These are phyloP conservation scores for Pelargonium fulgidum DNA, from an alignment of 441 rosid species.

Conservation along the genomic window DNA sequence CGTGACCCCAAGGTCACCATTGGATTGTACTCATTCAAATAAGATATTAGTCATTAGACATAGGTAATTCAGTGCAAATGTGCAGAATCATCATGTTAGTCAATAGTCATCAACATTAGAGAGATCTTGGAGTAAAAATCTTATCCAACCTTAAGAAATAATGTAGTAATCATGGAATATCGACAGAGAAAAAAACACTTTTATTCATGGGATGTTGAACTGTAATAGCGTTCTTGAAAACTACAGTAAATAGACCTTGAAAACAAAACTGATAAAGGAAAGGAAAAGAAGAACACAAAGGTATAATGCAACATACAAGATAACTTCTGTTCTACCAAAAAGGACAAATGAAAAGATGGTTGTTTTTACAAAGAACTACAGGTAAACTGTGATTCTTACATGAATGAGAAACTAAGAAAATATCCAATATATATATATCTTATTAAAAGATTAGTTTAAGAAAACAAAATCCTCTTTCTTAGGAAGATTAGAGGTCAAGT, in stretches of 20 bases:
- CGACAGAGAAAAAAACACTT: not conserved
- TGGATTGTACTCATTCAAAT: not conserved
- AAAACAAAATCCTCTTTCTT: not conserved
- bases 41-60: not conserved
- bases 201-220: not conserved
- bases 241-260: not conserved
- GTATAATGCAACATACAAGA: not conserved
- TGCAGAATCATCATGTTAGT: not conserved
- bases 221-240: no score
- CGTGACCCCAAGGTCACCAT: not conserved
- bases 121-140: not conserved
- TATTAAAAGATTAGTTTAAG: not conserved
- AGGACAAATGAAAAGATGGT: not conserved
- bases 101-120: not conserved
- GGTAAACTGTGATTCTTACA: not conserved
- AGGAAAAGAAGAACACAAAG: not conserved
- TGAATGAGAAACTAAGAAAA: not conserved
- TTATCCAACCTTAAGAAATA: not conserved
- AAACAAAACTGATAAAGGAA: not conserved
- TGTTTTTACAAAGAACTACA: not conserved
- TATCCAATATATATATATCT: not conserved
- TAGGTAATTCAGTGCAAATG: not conserved
- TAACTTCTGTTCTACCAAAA: not conserved
- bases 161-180: not conserved
- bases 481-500: not conserved